These are phyloP conservation scores for Trifolium repens DNA, from an alignment of 306 rosid species.

Conservation along the genomic window DNA sequence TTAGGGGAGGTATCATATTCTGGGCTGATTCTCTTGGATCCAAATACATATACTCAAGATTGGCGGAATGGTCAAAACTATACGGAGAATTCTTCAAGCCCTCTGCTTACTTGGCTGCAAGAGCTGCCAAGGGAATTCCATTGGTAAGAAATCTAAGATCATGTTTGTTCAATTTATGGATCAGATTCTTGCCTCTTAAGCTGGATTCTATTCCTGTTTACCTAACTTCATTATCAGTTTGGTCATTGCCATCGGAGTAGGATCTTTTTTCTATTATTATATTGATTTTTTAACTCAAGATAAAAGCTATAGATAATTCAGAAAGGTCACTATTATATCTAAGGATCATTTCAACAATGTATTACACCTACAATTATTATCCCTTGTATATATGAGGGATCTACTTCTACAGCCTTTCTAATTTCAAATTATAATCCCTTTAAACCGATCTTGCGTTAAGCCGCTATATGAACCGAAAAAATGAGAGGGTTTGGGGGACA, in stretches of 20 bases:
- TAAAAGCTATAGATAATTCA: no score
- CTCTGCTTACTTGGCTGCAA: slow-evolving; percentile 81
- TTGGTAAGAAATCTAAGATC: slow-evolving; percentile 63
- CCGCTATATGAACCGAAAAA: no score
- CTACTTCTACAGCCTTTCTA: no score
- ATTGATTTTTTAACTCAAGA: no score
- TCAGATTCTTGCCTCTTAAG: background rate
- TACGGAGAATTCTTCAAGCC: slow-evolving; percentile 96
- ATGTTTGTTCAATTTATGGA: slow-evolving; percentile 6
- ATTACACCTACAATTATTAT: background rate
- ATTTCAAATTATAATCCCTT: background rate
- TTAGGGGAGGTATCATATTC: slow-evolving; percentile 93
- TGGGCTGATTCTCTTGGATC: slow-evolving; percentile 98
- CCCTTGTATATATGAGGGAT: no score
- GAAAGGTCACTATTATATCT: no score
- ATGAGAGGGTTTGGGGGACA: background rate
- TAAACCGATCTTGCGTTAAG: background rate
- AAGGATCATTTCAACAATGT: background rate
- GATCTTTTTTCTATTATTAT: no score
- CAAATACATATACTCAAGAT: slow-evolving; percentile 76
- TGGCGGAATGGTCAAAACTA: slow-evolving; percentile 74
- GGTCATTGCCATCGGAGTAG: background rate
- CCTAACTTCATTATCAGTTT: background rate
- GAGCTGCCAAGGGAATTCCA: slow-evolving; percentile 84
- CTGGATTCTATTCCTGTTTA: background rate